phyloP scores from a whole-genome alignment of 1,284 basidiomycete species.

The Rhizoctonia solani region DNA sequence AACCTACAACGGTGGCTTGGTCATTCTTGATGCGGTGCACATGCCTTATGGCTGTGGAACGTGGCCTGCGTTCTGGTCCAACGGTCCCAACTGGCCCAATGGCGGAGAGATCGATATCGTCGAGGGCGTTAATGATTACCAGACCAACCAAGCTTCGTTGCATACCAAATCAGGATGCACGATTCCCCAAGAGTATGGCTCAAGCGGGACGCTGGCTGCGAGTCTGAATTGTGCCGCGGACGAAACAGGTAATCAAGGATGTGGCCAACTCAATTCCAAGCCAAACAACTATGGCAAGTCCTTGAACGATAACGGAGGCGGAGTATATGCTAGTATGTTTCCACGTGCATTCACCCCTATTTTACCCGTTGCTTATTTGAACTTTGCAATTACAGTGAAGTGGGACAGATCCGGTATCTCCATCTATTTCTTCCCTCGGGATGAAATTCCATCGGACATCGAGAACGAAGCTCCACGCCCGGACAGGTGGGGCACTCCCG shows the following conservation, averaged over 20 bases:
- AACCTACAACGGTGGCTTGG: slow-evolving; percentile 39
- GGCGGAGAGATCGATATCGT: slow-evolving; percentile 38
- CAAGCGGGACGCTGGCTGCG: slow-evolving; percentile 59
- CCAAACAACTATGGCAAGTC: slow-evolving; percentile 45
- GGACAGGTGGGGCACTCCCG: slow-evolving; percentile 70
- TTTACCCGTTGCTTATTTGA: slow-evolving; percentile 3
- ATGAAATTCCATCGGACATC: slow-evolving; percentile 75
- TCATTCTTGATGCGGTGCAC: slow-evolving; percentile 83
- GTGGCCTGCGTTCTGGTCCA: slow-evolving; percentile 59
- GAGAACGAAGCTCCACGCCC: slow-evolving; percentile 67
- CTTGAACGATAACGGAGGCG: slow-evolving; percentile 45
- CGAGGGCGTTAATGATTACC: slow-evolving; percentile 32
- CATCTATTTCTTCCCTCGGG: slow-evolving; percentile 80
- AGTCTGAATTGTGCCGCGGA: slow-evolving; percentile 30
- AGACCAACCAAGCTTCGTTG: slow-evolving; percentile 26
- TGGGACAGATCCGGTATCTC: slow-evolving; percentile 75
- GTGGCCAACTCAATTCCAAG: slow-evolving; percentile 8
- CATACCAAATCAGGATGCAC: slow-evolving; percentile 35
- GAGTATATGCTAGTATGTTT: slow-evolving; percentile 33
- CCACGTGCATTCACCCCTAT: neutral
- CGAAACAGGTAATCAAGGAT: slow-evolving; percentile 44
- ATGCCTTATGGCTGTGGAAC: slow-evolving; percentile 86
- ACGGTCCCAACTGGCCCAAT: slow-evolving; percentile 38
- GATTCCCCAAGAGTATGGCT: slow-evolving; percentile 55
- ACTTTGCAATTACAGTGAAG: slow-evolving; percentile 54